Base-by-base conservation (phyloP, 352 stramenopile species). In the Globisporangium lucens region DNA sequence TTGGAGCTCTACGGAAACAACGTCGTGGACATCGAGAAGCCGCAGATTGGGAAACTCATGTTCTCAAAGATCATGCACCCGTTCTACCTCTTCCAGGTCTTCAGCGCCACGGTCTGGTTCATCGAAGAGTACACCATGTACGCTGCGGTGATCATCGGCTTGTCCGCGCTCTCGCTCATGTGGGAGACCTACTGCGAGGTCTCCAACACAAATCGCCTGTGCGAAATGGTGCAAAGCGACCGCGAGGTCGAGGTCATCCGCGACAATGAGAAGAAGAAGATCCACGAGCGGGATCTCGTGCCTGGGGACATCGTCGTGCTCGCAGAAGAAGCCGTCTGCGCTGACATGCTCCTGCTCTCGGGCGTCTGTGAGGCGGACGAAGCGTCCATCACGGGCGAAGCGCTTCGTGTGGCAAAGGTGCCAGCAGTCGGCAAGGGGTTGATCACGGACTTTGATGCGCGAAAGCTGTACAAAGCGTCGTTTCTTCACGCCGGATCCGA, bases 1-100 rank as follows among this genome's bases (percentile, higher is more conserved):
- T 10, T 64, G 6, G 72, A 70, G 24, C 66, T 89, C 24, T 87
- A 80, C 33, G 80, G 82, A 0, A 24, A 38, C 2, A 91, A 91
- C 69, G 35, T 72, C 17, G 75, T 88, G 7, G 66, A 76, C 20
- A 80, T 89, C 12, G 69, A 76, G 27, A 65, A 75, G 33, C 76
- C 77, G 0, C 63, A 67, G 17, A 59, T 83, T 17, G n/a, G 61
- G 1, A 70, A 68, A 55, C 67, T 91, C 22, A 46, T 91, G 30
- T 80, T 89, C 60, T 46, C 74, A 29, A 91, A 91, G 62, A 68
- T 90, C 29, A 51, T 89, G n/a, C 85, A 93, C 43, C 85, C 83
- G 53, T 93, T 91, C 68, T 93, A 93, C 69, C 68, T 93, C 22
- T 91, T 91, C 67, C 83, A 93, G 66, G 65, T 90, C 29, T 61